Evolutionary conservation across 1,284 basidiomycete species (phyloP), one percentile per base, ranked within the genome.

Genomic region (Naganishia sp.): DNA sequence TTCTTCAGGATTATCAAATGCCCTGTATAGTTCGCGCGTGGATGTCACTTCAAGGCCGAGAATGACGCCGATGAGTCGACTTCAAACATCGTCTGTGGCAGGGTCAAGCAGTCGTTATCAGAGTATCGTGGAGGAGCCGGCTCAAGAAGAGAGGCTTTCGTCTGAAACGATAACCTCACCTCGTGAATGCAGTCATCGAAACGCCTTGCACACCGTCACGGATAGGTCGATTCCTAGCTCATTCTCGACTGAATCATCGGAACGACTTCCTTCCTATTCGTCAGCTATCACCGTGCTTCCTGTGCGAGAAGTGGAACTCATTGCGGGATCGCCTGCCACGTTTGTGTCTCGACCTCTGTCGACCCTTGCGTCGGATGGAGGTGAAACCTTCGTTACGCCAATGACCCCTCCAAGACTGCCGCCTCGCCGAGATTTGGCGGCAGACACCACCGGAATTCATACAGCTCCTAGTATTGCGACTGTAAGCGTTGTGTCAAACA

Each of bases 181-280:
- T 25, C 36, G 9, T 3, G 36, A 10, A 39, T 39, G 4, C 10
- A 13, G n/a, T 49, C 33, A 31, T 49, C 3, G 31, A 2, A 36
- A 23, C 15, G 11, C n/a, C 57, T 39, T 23, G 10, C 45, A 25
- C n/a, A 39, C 46, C 3, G 33, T 23, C 18, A 21, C 28, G 3
- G 16, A n/a, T 21, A 6, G 16, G 1, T 36, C 57, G 2, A 49
- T 49, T 33, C 46, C 57, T 10, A 48, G 46, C 31, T 49, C 57
- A 18, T 60, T 60, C 46, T 60, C 57, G 21, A 44, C 57, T 11
- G n/a, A 49, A n/a, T 55, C 55, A 18, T 60, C 57, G 6, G 57
- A 60, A 33, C 45, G 57, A 15, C 57, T 60, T 15, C 57, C 57
- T n/a, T 60, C 57, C 11, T 60, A 60, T n/a, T 60, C 57, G 9